phyloP scores from a whole-genome alignment of 2,329 filamentous ascomycete genomes.

The Alternaria viburni region DNA sequence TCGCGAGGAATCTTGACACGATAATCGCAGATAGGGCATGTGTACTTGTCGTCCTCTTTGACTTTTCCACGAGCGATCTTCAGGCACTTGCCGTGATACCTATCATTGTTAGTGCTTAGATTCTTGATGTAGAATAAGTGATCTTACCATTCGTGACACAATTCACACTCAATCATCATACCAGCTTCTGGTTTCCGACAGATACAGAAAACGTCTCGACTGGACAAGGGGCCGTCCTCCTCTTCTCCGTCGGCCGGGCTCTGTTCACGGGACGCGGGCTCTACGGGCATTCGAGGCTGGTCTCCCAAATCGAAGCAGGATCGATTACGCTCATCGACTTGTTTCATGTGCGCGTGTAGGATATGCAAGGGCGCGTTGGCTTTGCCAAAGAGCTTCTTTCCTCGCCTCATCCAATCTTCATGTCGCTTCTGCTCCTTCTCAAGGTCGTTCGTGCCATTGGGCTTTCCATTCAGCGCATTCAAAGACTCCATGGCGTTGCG shows the following conservation, averaged over 20 bases:
- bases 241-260: slow-evolving; percentile 61
- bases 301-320: slow-evolving; percentile 93
- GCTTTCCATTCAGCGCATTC: slow-evolving; percentile 90
- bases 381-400: slow-evolving; percentile 97
- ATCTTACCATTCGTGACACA: slow-evolving; percentile 94
- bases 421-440: slow-evolving; percentile 94
- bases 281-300: slow-evolving; percentile 85
- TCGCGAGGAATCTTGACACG: slow-evolving; percentile 96
- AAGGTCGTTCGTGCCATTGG: slow-evolving; percentile 85
- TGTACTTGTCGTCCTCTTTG: slow-evolving; percentile 98
- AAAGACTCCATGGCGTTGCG: slow-evolving; percentile 86
- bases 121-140: background rate
- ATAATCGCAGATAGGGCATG: slow-evolving; percentile 97
- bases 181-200: slow-evolving; percentile 91
- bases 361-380: slow-evolving; percentile 97
- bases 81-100: slow-evolving; percentile 97
- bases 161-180: slow-evolving; percentile 99
- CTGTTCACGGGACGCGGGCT: slow-evolving; percentile 87
- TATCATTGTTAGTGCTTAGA: slow-evolving; percentile 49
- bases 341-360: slow-evolving; percentile 90
- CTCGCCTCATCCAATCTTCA: slow-evolving; percentile 98
- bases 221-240: slow-evolving; percentile 55
- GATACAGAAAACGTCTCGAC: slow-evolving; percentile 92
- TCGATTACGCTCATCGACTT: slow-evolving; percentile 85
- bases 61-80: slow-evolving; percentile 98